Conservation (phyloP, 257 asterid species). For the Nicotiana paniculata region DNA sequence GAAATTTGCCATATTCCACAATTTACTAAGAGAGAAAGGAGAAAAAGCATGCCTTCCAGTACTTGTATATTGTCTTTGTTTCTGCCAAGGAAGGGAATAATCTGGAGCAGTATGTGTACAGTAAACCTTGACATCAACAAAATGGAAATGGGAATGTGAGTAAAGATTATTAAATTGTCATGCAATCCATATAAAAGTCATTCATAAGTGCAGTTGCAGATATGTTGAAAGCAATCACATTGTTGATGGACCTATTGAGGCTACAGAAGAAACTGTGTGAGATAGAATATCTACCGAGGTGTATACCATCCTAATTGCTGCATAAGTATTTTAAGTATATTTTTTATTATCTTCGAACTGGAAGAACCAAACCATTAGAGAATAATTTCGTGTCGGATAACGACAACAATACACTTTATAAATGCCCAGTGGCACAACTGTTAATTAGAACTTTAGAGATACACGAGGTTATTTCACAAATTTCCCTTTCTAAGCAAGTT, state of each 20-base stretch:
- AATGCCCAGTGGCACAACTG: background rate
- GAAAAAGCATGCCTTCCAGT: conserved; percentile 77
- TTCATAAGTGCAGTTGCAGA: background rate
- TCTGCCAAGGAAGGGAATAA: conserved; percentile 98
- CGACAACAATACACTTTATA: background rate
- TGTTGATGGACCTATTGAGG: background rate
- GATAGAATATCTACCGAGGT: background rate
- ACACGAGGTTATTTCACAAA: background rate
- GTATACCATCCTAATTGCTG: background rate
- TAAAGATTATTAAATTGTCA: background rate
- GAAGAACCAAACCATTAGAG: background rate
- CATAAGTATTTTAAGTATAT: background rate
- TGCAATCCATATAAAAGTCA: background rate
- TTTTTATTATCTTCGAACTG: background rate
- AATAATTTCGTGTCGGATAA: background rate
- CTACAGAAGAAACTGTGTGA: background rate
- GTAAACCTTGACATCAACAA: conserved; percentile 50
- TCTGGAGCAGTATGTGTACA: conserved; percentile 94
- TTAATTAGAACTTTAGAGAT: background rate
- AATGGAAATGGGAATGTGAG: background rate
- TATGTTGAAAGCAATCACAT: background rate
- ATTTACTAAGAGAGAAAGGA: conserved; percentile 4
- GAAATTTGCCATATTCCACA: background rate
- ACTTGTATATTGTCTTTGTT: conserved; percentile 83
- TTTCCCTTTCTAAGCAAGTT: background rate